These are phyloP conservation scores for Saposhnikovia divaricata DNA, from an alignment of 129 eudicot genomes.

Conservation along the genomic window DNA sequence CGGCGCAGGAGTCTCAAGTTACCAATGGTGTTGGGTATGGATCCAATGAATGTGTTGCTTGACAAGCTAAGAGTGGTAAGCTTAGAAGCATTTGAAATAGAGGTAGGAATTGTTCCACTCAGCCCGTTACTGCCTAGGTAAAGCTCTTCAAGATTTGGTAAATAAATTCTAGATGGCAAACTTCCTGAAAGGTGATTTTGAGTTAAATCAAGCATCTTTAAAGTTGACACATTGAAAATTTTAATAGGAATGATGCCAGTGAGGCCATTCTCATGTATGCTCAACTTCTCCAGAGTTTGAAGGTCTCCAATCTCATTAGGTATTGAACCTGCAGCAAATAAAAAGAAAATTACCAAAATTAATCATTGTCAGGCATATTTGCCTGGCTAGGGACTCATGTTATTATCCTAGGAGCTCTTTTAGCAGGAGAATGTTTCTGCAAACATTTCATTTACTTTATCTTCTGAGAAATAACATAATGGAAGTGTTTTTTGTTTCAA, in stretches of 20 bases:
- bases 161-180: constrained; percentile 21
- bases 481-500: too few relatives aligned
- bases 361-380: not conserved
- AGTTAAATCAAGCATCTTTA: constrained; percentile 8
- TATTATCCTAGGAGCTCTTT: too few relatives aligned
- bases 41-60: constrained; percentile 26
- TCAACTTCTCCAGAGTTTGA: constrained; percentile 18
- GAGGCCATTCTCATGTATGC: constrained; percentile 1
- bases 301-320: constrained; percentile 28
- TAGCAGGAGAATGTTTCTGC: too few relatives aligned
- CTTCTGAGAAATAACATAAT: too few relatives aligned
- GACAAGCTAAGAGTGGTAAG: constrained; percentile 17
- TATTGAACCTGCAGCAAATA: constrained; percentile 13
- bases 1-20: constrained; percentile 17
- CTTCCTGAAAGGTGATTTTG: constrained; percentile 17
- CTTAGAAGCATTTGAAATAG: constrained; percentile 31
- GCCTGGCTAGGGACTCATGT: too few relatives aligned
- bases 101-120: constrained; percentile 27
- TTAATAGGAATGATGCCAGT: constrained; percentile 9
- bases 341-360: not conserved
- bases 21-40: constrained; percentile 29
- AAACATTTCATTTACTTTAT: too few relatives aligned
- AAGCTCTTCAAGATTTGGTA: constrained; percentile 30
- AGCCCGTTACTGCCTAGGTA: constrained; percentile 16
- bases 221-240: constrained; percentile 30